Evolutionary conservation across 1,284 basidiomycete species (phyloP).

Genomic region (Fomitopsis betulina): DNA sequence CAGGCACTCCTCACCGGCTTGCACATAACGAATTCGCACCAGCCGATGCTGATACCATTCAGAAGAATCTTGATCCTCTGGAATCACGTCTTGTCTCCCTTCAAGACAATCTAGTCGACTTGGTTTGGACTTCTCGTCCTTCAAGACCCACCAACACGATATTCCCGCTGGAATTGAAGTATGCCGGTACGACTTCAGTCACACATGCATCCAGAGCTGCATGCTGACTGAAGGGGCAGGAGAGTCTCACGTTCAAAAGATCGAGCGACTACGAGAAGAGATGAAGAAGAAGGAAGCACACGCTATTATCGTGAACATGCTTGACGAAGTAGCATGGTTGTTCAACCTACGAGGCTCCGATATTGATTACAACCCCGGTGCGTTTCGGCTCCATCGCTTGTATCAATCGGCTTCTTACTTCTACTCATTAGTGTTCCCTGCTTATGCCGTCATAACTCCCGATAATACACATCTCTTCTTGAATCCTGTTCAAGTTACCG

Average conservation of each 20-base stretch:
- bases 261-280: slow-evolving; percentile 62
- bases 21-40: background rate
- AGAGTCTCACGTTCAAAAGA: slow-evolving; percentile 62
- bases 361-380: slow-evolving; percentile 85
- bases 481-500: slow-evolving; percentile 59
- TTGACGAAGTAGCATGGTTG: slow-evolving; percentile 92
- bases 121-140: slow-evolving; percentile 78
- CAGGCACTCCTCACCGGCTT: slow-evolving; percentile 2
- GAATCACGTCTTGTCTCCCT: slow-evolving; percentile 64
- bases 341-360: slow-evolving; percentile 94
- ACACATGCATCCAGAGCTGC: background rate
- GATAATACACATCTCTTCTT: slow-evolving; percentile 74
- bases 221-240: slow-evolving; percentile 33
- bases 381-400: background rate
- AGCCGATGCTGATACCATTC: slow-evolving; percentile 60
- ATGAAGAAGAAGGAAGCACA: slow-evolving; percentile 60
- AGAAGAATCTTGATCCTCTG: slow-evolving; percentile 44
- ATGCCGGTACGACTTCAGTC: slow-evolving; percentile 39
- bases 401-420: background rate
- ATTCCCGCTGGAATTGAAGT: slow-evolving; percentile 68
- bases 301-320: slow-evolving; percentile 72
- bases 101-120: slow-evolving; percentile 75
- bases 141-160: slow-evolving; percentile 66
- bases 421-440: slow-evolving; percentile 75
- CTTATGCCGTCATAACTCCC: slow-evolving; percentile 79